phyloP scores from a whole-genome alignment of 2,329 filamentous ascomycete genomes.

The Chrysosporium queenslandicum region DNA sequence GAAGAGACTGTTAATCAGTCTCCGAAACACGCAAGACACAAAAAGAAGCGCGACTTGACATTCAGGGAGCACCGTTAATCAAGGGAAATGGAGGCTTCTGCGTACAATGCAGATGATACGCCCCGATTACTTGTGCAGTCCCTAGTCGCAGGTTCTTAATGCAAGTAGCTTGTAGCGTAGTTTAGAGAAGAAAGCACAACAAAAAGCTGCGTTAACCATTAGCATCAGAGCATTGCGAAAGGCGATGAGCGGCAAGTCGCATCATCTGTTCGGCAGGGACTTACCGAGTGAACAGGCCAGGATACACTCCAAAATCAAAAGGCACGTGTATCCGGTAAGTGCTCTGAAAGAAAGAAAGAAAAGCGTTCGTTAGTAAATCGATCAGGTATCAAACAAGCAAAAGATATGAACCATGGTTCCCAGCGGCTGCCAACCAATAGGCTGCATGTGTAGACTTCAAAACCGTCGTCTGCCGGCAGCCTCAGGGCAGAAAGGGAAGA shows the following conservation, averaged over 20 bases:
- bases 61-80: conserved; percentile 17
- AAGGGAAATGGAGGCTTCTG: not conserved
- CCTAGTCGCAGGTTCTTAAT: not conserved
- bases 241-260: not conserved
- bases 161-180: conserved; percentile 1
- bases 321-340: not conserved
- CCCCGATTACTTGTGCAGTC: not conserved
- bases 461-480: too few relatives aligned
- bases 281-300: conserved; percentile 24
- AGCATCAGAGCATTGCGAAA: not conserved
- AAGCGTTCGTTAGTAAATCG: not conserved
- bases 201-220: not conserved
- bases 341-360: not conserved
- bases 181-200: conserved; percentile 2
- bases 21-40: conserved; percentile 23
- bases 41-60: conserved; percentile 28
- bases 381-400: not conserved
- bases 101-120: not conserved
- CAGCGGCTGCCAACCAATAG: conserved; percentile 4
- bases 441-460: not conserved
- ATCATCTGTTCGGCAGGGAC: conserved; percentile 10
- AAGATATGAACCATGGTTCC: not conserved
- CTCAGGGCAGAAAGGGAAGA: not conserved
- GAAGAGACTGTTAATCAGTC: conserved; percentile 28
- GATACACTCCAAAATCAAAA: conserved; percentile 7